Evolutionary conservation across 1,284 basidiomycete species (phyloP).

Genomic region (Leccinum griseonigrum): DNA sequence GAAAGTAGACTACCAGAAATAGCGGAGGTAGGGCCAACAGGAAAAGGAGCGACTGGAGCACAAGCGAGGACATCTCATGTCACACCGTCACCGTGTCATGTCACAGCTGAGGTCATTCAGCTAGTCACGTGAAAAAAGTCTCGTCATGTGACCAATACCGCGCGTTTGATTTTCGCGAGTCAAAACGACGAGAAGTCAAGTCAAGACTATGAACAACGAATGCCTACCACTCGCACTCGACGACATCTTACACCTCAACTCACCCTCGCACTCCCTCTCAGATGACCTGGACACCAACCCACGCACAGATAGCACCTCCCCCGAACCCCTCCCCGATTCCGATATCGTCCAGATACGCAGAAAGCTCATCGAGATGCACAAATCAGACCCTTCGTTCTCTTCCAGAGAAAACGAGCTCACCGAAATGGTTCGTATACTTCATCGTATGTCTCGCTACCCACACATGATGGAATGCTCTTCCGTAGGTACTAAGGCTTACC

Average conservation of each 20-base stretch:
- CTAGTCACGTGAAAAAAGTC: constrained; percentile 28
- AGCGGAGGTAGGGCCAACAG: constrained; percentile 59
- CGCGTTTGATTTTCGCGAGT: constrained; percentile 35
- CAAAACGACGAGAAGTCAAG: not conserved
- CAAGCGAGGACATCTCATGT: not conserved
- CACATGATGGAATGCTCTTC: constrained; percentile 8
- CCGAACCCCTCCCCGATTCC: constrained; percentile 22
- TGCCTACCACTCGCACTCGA: constrained; percentile 36
- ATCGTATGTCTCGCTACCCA: constrained; percentile 8
- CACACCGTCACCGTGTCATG: no score
- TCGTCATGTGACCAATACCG: constrained; percentile 26
- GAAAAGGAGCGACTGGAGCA: constrained; percentile 42
- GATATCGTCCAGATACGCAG: constrained; percentile 27
- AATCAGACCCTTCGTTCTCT: constrained; percentile 14
- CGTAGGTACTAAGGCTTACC: constrained; percentile 53
- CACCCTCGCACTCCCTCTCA: constrained; percentile 31
- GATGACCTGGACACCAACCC: constrained; percentile 22
- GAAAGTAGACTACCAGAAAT: constrained; percentile 61
- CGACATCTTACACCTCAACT: constrained; percentile 42
- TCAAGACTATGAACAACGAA: constrained; percentile 31
- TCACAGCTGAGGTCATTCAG: no score
- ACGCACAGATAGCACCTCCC: constrained; percentile 19
- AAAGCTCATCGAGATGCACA: constrained; percentile 6
- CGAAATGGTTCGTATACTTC: constrained; percentile 49
- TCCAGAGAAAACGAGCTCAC: constrained; percentile 51